Percentiles rank a stretch among this genome's conserved stretches.
Evolutionary conservation across 2,329 filamentous ascomycete genomes (phyloP).

Genomic region (Aspergillus sp.): DNA sequence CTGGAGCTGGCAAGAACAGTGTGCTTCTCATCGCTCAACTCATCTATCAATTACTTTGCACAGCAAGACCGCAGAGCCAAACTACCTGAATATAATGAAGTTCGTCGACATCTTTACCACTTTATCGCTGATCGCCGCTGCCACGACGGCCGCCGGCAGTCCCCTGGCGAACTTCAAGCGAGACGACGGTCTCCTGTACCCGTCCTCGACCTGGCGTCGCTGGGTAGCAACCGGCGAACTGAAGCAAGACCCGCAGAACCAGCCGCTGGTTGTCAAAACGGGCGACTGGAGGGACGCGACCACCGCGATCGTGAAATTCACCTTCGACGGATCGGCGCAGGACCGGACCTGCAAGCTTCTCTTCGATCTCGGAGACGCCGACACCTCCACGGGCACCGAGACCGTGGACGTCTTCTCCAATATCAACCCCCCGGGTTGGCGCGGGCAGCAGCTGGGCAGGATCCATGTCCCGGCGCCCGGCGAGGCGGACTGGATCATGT

Average conservation of each 20-base stretch:
- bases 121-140: constrained; percentile 2
- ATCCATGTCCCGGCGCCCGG: constrained; percentile 9
- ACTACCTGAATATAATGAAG: constrained; percentile 4
- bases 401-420: constrained; percentile 15
- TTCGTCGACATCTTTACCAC: background rate
- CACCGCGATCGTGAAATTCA: constrained; percentile 15
- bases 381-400: constrained; percentile 13
- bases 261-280: constrained; percentile 16
- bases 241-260: constrained; percentile 14
- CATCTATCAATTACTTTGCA: background rate
- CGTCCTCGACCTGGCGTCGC: constrained; percentile 13
- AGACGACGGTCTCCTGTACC: constrained; percentile 10
- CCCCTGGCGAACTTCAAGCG: constrained; percentile 1
- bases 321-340: constrained; percentile 6
- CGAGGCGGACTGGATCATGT: constrained; percentile 11
- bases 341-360: constrained; percentile 14
- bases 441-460: constrained; percentile 13
- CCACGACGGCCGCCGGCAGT: constrained; percentile 3
- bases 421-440: constrained; percentile 10
- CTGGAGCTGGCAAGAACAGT: background rate
- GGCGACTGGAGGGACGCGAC: constrained; percentile 11
- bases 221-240: constrained; percentile 12
- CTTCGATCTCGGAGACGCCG: constrained; percentile 15
- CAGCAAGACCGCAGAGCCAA: background rate
- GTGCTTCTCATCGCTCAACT: no score